Base-by-base conservation (phyloP, 2,329 filamentous ascomycete genomes). In the Rachicladosporium sp. region DNA sequence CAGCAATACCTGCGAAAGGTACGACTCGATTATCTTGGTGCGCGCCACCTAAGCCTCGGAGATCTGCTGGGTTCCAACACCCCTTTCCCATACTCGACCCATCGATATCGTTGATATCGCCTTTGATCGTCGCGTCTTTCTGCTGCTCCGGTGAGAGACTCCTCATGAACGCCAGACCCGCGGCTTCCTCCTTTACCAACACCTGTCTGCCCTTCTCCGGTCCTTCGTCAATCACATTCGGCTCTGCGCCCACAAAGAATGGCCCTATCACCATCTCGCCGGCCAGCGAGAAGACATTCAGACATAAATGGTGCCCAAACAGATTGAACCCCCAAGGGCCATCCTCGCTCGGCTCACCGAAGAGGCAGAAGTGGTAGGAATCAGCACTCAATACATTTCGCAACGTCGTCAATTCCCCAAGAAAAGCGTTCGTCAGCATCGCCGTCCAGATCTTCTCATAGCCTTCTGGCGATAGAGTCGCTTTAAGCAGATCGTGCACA, bases 41-140 rank as follows among this genome's bases (percentile, higher is more conserved):
- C 0, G 82, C 82, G 31, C 83, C 82, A 52, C 81, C 83, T 4
- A 86, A 57, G 50, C 87, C 82, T 6, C 82, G 70, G 62, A 87
- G 80, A 57, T 88, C 83, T 51, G 85, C 81, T 47, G 78, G 78
- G 57, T 87, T 87, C 81, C 82, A 88, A 6, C 81, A 69, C 4
- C 76, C 78, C 30, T 61, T 58, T 4, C 71, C 75, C 40, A 70
- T 51, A 37, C 65, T 55, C 3, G 63, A 62, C 19, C 61, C 60
- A 29, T 62, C 59, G 3, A 72, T 74, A 78, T 85, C 83, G 0
- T 63, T 67, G 60, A 85, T 69, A 1, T 66, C 49, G 38, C 68
- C 67, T 56, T 83, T 67, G 0, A 66, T 46, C 35, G 67, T 67
- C 0, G 77, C 76, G 3, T 56, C 53, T 0, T 52, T 36, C 50